A percentile compares a stretch with the other conserved stretches of the same genome.
phyloP scores from a whole-genome alignment of 108 stramenopile species.

The Nitzschia inconspicua region DNA sequence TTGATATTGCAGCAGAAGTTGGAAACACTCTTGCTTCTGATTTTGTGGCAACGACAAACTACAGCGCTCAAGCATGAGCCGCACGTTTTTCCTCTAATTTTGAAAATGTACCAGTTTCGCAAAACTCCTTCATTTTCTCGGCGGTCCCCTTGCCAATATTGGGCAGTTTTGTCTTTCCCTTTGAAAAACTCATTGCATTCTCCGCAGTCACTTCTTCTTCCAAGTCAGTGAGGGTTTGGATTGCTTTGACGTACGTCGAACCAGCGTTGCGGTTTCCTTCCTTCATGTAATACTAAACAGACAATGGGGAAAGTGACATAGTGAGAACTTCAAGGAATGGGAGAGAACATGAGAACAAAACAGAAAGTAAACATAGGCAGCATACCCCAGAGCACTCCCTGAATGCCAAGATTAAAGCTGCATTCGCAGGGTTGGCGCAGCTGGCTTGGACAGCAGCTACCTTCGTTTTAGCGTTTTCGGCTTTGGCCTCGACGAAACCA shows the following conservation, averaged over 20 bases:
- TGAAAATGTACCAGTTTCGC: constrained; percentile 61
- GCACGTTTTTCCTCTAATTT: constrained; percentile 78
- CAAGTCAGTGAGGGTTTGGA: constrained; percentile 46
- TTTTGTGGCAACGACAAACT: too few relatives aligned
- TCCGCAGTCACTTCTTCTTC: constrained; percentile 63
- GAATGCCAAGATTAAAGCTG: constrained; percentile 42
- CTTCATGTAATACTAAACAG: constrained; percentile 41
- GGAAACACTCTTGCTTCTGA: too few relatives aligned
- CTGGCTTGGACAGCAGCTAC: constrained; percentile 32
- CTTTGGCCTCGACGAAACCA: constrained; percentile 55
- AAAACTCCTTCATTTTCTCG: constrained; percentile 71
- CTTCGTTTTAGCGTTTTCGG: constrained; percentile 31
- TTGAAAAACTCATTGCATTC: constrained; percentile 68
- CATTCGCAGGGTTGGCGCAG: constrained; percentile 59
- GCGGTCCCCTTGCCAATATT: constrained; percentile 68
- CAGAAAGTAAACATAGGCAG: neutral
- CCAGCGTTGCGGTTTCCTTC: constrained; percentile 57
- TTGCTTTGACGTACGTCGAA: constrained; percentile 35
- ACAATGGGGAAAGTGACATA: too few relatives aligned
- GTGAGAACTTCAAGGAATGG: neutral
- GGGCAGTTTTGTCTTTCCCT: constrained; percentile 74
- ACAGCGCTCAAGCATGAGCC: neutral
- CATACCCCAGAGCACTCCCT: constrained; percentile 24
- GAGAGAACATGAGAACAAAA: neutral
- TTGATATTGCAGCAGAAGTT: too few relatives aligned